Conservation (phyloP, 164 flowering plant species). For the Liquidambar formosana region DNA sequence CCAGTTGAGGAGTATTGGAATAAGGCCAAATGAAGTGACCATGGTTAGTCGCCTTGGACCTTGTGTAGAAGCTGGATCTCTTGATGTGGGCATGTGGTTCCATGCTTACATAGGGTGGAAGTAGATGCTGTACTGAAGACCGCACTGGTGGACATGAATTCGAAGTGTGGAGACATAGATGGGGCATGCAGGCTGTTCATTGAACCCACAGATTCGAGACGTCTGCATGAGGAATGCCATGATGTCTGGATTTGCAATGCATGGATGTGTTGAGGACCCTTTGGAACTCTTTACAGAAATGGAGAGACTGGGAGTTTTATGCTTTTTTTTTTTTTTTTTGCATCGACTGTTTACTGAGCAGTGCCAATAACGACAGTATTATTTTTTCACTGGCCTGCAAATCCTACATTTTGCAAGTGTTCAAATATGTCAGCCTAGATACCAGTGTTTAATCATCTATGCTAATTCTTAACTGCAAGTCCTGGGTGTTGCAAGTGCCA, state of each 20-base stretch:
- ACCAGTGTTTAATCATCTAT: too few species aligned
- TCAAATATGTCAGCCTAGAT: too few species aligned
- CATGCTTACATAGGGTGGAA: conserved; percentile 43
- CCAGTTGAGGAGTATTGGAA: conserved; percentile 33
- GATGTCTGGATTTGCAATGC: conserved; percentile 54
- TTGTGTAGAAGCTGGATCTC: conserved; percentile 49
- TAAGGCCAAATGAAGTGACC: conserved; percentile 42
- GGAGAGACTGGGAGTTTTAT: conserved; percentile 26
- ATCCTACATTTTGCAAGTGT: too few species aligned
- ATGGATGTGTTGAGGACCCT: conserved; percentile 54
- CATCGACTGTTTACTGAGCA: too few species aligned
- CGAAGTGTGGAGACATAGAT: conserved; percentile 50
- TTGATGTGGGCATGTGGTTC: conserved; percentile 52
- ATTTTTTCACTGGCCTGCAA: too few species aligned
- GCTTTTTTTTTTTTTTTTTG: too few species aligned
- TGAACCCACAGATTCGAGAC: conserved; percentile 35
- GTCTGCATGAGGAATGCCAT: conserved; percentile 60
- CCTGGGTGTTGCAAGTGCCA: too few species aligned
- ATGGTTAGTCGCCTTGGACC: conserved; percentile 42
- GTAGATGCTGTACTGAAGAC: conserved; percentile 41
- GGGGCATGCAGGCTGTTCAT: conserved; percentile 37
- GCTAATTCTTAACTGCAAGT: too few species aligned
- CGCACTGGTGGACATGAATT: conserved; percentile 49
- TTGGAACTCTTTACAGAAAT: conserved; percentile 45
- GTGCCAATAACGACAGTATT: too few species aligned